These are phyloP conservation scores for Tarenaya hassleriana DNA, from an alignment of 345 rosid genomes.

Conservation along the genomic window DNA sequence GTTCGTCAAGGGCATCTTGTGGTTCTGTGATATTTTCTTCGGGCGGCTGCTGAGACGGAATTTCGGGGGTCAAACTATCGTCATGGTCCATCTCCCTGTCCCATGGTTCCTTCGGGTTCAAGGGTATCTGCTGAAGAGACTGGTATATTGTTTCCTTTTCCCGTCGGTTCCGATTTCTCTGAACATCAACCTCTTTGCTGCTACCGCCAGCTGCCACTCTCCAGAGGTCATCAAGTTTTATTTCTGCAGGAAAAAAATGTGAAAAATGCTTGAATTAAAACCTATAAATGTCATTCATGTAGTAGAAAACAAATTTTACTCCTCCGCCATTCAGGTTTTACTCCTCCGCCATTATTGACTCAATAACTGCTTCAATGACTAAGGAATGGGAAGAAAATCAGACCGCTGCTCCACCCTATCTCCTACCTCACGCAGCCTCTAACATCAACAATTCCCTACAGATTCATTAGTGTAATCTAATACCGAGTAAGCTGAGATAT, in stretches of 20 bases:
- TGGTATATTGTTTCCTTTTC: constrained; percentile 70
- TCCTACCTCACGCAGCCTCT: too few species aligned
- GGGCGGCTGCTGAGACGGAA: constrained; percentile 79
- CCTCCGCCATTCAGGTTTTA: too few species aligned
- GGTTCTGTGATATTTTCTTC: constrained; percentile 39
- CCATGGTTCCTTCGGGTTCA: constrained; percentile 94
- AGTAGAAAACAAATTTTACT: not conserved
- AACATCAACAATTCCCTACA: too few species aligned
- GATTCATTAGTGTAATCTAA: too few species aligned
- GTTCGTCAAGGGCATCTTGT: constrained; percentile 38
- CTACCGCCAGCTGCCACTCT: constrained; percentile 74
- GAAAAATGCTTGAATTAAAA: constrained; percentile 31
- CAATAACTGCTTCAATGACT: too few species aligned
- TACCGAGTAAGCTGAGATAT: too few species aligned
- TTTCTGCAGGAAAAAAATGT: constrained; percentile 48
- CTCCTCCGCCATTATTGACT: too few species aligned
- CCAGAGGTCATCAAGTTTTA: constrained; percentile 53
- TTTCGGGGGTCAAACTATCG: constrained; percentile 78
- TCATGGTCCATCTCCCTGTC: constrained; percentile 90
- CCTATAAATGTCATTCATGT: not conserved
- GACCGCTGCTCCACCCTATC: too few species aligned
- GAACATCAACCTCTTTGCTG: constrained; percentile 86
- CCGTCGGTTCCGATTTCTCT: constrained; percentile 74
- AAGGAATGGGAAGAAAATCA: too few species aligned
- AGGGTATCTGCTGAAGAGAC: constrained; percentile 52